Conservation (phyloP, 2,329 filamentous ascomycete genomes). For the Gliomastix tumulicola region DNA sequence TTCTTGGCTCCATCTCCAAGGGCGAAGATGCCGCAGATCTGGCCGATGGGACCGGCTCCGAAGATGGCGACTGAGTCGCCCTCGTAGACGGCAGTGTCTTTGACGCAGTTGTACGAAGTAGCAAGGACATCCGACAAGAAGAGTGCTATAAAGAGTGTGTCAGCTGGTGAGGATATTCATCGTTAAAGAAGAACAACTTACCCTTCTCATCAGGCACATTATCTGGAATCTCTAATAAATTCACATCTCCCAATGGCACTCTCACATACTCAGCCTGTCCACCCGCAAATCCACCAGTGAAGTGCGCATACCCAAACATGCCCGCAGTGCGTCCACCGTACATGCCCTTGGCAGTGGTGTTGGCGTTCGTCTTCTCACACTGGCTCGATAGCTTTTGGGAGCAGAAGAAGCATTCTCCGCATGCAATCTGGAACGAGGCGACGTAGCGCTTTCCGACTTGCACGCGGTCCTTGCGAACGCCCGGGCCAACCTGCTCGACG, state of each 20-base stretch:
- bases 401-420: slow-evolving; percentile 68
- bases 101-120: slow-evolving; percentile 76
- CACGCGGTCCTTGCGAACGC: slow-evolving; percentile 20
- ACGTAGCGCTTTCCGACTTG: slow-evolving; percentile 65
- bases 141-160: slow-evolving; percentile 34
- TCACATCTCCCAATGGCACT: slow-evolving; percentile 74
- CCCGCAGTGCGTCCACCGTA: slow-evolving; percentile 73
- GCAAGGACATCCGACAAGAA: slow-evolving; percentile 75
- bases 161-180: not conserved
- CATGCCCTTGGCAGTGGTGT: slow-evolving; percentile 64
- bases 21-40: slow-evolving; percentile 74
- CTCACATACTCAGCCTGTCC: slow-evolving; percentile 84
- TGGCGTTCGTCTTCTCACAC: slow-evolving; percentile 74
- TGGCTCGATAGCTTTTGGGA: slow-evolving; percentile 70
- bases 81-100: slow-evolving; percentile 75
- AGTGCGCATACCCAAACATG: slow-evolving; percentile 68
- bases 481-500: slow-evolving; percentile 48
- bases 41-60: slow-evolving; percentile 79
- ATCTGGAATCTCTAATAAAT: slow-evolving; percentile 72
- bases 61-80: slow-evolving; percentile 76
- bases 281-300: slow-evolving; percentile 81
- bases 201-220: slow-evolving; percentile 79
- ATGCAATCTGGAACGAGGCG: slow-evolving; percentile 80
- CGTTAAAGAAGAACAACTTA: too few species aligned
- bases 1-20: slow-evolving; percentile 66